Evolutionary conservation across 768 basidiomycete species (phyloP).

Genomic region (Agrocybe pediades): DNA sequence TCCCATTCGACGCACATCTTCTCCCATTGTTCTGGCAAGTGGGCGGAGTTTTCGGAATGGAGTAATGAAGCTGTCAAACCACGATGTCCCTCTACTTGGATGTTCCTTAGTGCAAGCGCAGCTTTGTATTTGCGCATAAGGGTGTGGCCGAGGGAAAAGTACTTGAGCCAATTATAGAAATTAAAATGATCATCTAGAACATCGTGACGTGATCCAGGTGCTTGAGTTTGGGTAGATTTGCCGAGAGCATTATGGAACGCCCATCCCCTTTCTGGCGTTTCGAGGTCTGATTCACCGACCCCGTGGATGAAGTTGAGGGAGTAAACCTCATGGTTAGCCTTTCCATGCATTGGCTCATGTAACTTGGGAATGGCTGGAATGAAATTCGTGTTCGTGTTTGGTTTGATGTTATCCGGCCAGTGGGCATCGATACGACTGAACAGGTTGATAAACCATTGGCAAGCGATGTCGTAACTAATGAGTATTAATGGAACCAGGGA

Average conservation of each 20-base stretch:
- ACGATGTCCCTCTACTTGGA: conserved; percentile 14
- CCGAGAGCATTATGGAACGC: conserved; percentile 21
- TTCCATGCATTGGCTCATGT: conserved; percentile 28
- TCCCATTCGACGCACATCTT: conserved; percentile 12
- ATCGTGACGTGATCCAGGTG: conserved; percentile 26
- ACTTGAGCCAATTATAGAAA: conserved; percentile 30
- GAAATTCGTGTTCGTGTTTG: conserved; percentile 1
- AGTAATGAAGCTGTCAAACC: conserved; percentile 13
- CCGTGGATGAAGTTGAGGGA: conserved; percentile 27
- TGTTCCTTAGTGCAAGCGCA: conserved; percentile 13
- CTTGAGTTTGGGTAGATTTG: conserved; percentile 33
- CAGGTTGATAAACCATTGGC: no score
- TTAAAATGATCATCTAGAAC: conserved; percentile 33
- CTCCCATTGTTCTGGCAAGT: background rate
- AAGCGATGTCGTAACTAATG: conserved; percentile 30
- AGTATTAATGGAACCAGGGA: background rate
- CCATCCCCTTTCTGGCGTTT: conserved; percentile 36
- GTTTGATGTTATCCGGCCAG: background rate
- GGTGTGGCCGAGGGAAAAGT: conserved; percentile 18
- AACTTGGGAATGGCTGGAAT: conserved; percentile 28
- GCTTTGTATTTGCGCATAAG: conserved; percentile 5
- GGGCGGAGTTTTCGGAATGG: background rate
- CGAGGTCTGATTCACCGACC: conserved; percentile 28
- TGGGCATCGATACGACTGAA: conserved; percentile 9
- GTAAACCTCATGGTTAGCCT: conserved; percentile 18